Conservation (phyloP, 169 alveolate genomes). For the Sarcocystis neurona region DNA sequence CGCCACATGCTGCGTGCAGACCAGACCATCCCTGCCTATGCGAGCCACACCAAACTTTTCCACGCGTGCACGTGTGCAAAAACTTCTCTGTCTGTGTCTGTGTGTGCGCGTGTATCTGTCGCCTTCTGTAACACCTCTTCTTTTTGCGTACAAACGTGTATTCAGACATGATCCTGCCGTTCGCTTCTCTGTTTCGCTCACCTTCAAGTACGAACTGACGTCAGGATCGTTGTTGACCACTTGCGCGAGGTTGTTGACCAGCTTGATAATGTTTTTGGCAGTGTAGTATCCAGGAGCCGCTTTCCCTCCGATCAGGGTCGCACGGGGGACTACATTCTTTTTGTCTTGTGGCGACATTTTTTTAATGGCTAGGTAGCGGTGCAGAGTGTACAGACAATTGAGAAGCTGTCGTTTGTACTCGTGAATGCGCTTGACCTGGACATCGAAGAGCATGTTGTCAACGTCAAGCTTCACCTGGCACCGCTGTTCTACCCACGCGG, state of each 20-base stretch:
- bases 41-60: too few species aligned
- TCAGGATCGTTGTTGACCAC: slow-evolving; percentile 91
- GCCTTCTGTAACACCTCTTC: too few species aligned
- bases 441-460: slow-evolving; percentile 85
- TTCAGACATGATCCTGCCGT: not conserved
- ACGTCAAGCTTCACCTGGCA: slow-evolving; percentile 64
- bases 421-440: slow-evolving; percentile 92
- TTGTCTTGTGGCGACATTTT: slow-evolving; percentile 82
- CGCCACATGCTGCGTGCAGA: too few species aligned
- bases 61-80: too few species aligned
- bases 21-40: too few species aligned
- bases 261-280: slow-evolving; percentile 92
- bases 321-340: slow-evolving; percentile 80
- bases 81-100: too few species aligned
- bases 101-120: too few species aligned
- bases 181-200: slow-evolving; percentile 44
- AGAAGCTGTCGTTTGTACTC: slow-evolving; percentile 93
- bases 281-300: slow-evolving; percentile 91
- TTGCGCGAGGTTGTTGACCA: slow-evolving; percentile 83
- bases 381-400: slow-evolving; percentile 87
- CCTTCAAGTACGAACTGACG: slow-evolving; percentile 82
- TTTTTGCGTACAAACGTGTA: too few species aligned
- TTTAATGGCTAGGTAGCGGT: slow-evolving; percentile 71
- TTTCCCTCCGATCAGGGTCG: slow-evolving; percentile 92
- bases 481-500: slow-evolving; percentile 82